Percentiles rank a stretch among this genome's conserved stretches.
Evolutionary conservation across 495 filamentous ascomycete genomes (phyloP).

Genomic region (Penicillium pulvis): DNA sequence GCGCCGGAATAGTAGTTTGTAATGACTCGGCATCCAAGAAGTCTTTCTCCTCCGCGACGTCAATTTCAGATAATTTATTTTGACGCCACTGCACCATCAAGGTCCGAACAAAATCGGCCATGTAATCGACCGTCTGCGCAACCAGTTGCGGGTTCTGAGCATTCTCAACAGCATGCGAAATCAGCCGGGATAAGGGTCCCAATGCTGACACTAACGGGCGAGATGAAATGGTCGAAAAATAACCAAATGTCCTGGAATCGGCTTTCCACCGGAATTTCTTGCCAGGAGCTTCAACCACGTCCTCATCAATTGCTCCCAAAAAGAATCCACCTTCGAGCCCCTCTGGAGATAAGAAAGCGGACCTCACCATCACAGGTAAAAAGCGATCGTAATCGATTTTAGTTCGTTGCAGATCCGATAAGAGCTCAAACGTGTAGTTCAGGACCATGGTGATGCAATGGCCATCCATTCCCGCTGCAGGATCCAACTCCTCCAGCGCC

Average conservation of each 20-base stretch:
- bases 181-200: constrained; percentile 75
- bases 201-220: constrained; percentile 77
- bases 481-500: constrained; percentile 59
- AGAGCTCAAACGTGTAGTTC: constrained; percentile 74
- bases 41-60: constrained; percentile 69
- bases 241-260: constrained; percentile 58
- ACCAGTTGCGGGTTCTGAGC: constrained; percentile 61
- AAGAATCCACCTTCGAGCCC: constrained; percentile 86
- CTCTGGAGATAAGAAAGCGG: constrained; percentile 67
- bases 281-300: constrained; percentile 62
- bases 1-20: constrained; percentile 66
- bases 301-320: constrained; percentile 72
- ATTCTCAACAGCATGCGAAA: constrained; percentile 72
- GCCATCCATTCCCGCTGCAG: constrained; percentile 56
- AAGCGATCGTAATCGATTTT: constrained; percentile 76
- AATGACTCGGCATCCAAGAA: constrained; percentile 72
- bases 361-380: constrained; percentile 67
- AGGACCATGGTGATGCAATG: constrained; percentile 70
- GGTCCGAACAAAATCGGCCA: constrained; percentile 69
- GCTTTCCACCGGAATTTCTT: constrained; percentile 74
- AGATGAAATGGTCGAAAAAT: constrained; percentile 56
- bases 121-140: constrained; percentile 66
- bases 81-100: constrained; percentile 81
- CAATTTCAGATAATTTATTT: constrained; percentile 82
- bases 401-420: constrained; percentile 58